Conservation (phyloP, 768 basidiomycete genomes). For the Myochromella boudieri region DNA sequence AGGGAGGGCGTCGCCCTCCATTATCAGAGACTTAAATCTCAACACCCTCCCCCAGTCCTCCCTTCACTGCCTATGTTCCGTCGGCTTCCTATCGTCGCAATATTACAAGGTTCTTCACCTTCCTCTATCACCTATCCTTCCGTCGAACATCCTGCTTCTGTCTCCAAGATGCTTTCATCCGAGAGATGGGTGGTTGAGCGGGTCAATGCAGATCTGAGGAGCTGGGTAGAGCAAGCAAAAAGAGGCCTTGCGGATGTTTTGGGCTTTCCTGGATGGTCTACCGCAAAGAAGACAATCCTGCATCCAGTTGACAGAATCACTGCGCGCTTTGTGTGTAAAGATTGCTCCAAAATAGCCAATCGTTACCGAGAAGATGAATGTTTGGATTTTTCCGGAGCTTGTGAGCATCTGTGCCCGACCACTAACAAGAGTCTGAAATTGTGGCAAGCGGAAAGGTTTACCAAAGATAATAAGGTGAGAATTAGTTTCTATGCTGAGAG, state of each 20-base stretch:
- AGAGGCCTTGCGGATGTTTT: conserved; percentile 42
- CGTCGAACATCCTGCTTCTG: conserved; percentile 8
- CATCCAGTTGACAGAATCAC: conserved; percentile 60
- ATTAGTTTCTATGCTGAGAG: background rate
- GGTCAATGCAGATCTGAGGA: conserved; percentile 41
- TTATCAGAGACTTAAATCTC: conserved; percentile 44
- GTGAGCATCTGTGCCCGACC: conserved; percentile 54
- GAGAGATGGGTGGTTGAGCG: conserved; percentile 33
- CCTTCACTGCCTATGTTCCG: conserved; percentile 51
- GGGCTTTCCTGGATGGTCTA: conserved; percentile 54
- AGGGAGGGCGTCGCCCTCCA: conserved; percentile 38
- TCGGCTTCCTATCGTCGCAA: conserved; percentile 42
- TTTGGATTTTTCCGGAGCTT: conserved; percentile 58
- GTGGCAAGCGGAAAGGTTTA: conserved; percentile 55
- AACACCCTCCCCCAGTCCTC: conserved; percentile 28
- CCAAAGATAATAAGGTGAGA: conserved; percentile 57
- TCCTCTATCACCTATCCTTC: background rate
- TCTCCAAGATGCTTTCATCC: conserved; percentile 24
- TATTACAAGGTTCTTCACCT: conserved; percentile 30
- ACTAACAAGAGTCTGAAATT: conserved; percentile 27
- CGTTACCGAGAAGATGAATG: conserved; percentile 39
- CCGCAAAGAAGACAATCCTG: conserved; percentile 41
- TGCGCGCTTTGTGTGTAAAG: conserved; percentile 57
- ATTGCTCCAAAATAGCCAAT: conserved; percentile 40
- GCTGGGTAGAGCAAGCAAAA: conserved; percentile 49